Percentiles rank a stretch among this genome's conserved stretches.
Evolutionary conservation across 2,329 filamentous ascomycete species (phyloP).

Genomic region (Alternaria sp.): DNA sequence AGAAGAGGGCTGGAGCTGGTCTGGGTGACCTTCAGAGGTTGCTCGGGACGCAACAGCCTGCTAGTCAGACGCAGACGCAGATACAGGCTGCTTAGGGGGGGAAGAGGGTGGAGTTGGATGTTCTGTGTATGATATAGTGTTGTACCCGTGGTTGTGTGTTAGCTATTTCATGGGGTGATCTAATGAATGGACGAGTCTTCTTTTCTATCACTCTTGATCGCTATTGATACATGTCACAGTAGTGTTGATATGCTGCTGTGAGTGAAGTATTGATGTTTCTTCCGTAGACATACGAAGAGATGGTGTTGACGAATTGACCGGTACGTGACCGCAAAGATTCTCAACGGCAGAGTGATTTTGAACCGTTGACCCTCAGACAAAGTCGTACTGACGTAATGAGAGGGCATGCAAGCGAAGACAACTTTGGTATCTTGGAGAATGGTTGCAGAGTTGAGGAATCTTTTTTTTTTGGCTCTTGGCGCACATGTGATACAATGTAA

Average conservation of each 20-base stretch:
- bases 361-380: not conserved
- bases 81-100: not conserved
- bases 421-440: not conserved
- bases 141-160: not conserved
- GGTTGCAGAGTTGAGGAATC: not conserved
- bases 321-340: not conserved
- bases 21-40: constrained; percentile 53
- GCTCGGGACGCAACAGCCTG: constrained; percentile 31
- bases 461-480: not conserved
- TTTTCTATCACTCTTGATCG: not conserved
- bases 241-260: not conserved
- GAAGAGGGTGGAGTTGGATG: not conserved
- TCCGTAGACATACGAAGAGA: not conserved
- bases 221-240: not conserved
- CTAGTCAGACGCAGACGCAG: constrained; percentile 3
- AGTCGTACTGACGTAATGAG: not conserved
- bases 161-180: too few relatives aligned
- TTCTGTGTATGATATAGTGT: not conserved
- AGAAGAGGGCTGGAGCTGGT: constrained; percentile 50
- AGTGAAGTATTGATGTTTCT: not conserved
- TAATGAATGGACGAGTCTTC: not conserved
- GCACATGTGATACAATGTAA: not conserved
- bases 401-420: not conserved
- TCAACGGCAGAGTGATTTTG: not conserved
- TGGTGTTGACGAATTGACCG: not conserved